Evolutionary conservation across 179 eudicot species (phyloP).

Genomic region (Corrigiola litoralis): DNA sequence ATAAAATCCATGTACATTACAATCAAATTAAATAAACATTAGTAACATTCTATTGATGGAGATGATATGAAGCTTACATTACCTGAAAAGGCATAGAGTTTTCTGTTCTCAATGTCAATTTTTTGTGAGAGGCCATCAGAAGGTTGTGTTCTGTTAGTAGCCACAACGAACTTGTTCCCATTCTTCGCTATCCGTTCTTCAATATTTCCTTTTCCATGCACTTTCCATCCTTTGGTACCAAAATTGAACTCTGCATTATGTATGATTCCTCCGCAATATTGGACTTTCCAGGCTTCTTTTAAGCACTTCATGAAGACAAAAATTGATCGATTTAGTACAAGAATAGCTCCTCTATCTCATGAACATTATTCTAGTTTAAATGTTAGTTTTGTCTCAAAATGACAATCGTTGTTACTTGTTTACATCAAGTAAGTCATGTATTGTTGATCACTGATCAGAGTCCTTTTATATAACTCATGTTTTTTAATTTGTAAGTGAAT

Average conservation of each 20-base stretch:
- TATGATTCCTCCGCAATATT: slow-evolving; percentile 41
- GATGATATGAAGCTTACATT: not conserved
- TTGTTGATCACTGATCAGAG: no score
- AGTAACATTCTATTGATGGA: no score
- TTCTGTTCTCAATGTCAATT: slow-evolving; percentile 25
- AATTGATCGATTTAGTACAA: no score
- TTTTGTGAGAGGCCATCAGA: slow-evolving; percentile 34
- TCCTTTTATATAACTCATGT: no score
- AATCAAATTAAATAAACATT: no score
- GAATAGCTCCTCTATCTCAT: no score
- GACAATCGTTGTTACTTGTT: no score
- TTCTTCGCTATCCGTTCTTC: slow-evolving; percentile 10
- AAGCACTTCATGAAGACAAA: slow-evolving; percentile 31
- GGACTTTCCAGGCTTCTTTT: slow-evolving; percentile 30
- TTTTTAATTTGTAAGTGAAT: no score
- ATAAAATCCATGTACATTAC: no score
- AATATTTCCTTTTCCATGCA: slow-evolving; percentile 28
- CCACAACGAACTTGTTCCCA: slow-evolving; percentile 33
- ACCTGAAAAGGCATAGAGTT: slow-evolving; percentile 43
- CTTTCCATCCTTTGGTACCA: slow-evolving; percentile 31
- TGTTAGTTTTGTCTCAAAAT: no score
- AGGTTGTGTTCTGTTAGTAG: slow-evolving; percentile 26
- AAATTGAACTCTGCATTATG: slow-evolving; percentile 32
- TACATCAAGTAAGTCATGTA: no score
- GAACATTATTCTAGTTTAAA: not conserved